Base-by-base conservation (phyloP, 495 filamentous ascomycete genomes). In the Parmelia sp. region DNA sequence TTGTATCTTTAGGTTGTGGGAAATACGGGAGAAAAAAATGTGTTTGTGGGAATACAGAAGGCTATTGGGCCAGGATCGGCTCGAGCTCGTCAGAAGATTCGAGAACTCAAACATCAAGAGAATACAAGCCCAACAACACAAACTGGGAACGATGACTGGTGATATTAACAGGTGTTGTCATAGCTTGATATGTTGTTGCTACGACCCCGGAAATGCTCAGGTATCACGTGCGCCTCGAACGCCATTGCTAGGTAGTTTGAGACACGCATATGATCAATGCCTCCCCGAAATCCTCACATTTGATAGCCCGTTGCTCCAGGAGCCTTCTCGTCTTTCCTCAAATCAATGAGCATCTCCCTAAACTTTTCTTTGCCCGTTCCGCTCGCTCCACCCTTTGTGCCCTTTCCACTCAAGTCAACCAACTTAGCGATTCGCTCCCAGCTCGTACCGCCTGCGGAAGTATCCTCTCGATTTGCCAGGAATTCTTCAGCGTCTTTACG, bases 381-480 rank as follows among this genome's bases (percentile, higher is more conserved):
- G 31, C 82, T 86, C 31, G 88, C 90, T 71, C 92, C 92, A 63
- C 90, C 91, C 71, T 85, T 87, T 53, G 84, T 80, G 15, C 92
- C 91, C 80, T 97, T 97, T 58, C 95, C 94, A 73, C 90, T 96
- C 63, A 99, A 77, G 76, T 99, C 94, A 36, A 97, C 94, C 69
- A 97, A 73, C 78, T 97, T 97, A 4, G 92, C 88, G 74, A 99
- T 97, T 62, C 95, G 86, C 78, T 97, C 94, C 94, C 94, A 99
- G 82, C 90, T 92, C 11, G 95, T 99, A 36, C 94, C 94, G 31
- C 95, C 94, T 2, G 89, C 88, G 23, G 89, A 86, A 44, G 92
- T 97, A 73, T 97, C 90, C 71, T 99, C 92, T 51, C 93, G 84
- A 71, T 77, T 90, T 58, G 84, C 86, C 36, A 97, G 78, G 77